These are phyloP conservation scores for Pyropia yezoensis DNA, from an alignment of 23 red algal genomes.

Conservation along the genomic window DNA sequence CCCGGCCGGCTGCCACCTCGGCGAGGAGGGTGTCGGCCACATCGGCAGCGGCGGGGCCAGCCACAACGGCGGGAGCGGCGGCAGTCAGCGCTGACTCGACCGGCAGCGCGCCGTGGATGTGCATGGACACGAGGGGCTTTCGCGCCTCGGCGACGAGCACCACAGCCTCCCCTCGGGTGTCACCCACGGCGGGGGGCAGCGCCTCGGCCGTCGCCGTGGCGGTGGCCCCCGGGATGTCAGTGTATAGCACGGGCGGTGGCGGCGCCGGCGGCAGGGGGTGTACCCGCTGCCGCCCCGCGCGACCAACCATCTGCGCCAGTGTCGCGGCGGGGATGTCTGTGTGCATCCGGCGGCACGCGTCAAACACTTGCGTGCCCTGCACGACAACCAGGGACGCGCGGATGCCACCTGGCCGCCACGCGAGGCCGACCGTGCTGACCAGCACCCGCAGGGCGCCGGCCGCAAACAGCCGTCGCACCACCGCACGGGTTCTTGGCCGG, in stretches of 20 bases:
- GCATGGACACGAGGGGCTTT: conserved; percentile 49
- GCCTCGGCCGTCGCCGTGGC: too few species aligned
- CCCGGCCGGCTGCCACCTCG: conserved; percentile 16
- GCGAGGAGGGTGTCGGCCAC: conserved; percentile 11
- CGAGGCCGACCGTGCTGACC: conserved; percentile 12
- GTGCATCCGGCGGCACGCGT: conserved; percentile 2
- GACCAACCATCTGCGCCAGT: conserved; percentile 52
- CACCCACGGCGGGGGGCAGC: background rate
- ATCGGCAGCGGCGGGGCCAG: too few species aligned
- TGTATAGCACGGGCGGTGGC: too few species aligned
- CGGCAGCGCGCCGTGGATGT: conserved; percentile 49
- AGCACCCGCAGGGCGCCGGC: conserved; percentile 37
- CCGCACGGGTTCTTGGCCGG: conserved; percentile 3
- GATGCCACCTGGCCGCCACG: conserved; percentile 5
- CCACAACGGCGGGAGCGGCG: background rate
- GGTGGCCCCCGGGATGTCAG: too few species aligned
- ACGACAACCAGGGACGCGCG: conserved; percentile 25
- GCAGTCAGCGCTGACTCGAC: conserved; percentile 42
- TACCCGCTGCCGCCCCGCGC: conserved; percentile 19
- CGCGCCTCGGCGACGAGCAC: conserved; percentile 41
- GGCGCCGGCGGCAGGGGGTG: too few species aligned
- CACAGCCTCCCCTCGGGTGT: conserved; percentile 14
- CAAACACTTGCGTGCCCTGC: conserved; percentile 25
- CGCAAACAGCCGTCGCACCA: conserved; percentile 37
- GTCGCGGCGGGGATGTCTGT: conserved; percentile 35